Conservation (phyloP, 768 basidiomycete species). For the Leccinum broughii region DNA sequence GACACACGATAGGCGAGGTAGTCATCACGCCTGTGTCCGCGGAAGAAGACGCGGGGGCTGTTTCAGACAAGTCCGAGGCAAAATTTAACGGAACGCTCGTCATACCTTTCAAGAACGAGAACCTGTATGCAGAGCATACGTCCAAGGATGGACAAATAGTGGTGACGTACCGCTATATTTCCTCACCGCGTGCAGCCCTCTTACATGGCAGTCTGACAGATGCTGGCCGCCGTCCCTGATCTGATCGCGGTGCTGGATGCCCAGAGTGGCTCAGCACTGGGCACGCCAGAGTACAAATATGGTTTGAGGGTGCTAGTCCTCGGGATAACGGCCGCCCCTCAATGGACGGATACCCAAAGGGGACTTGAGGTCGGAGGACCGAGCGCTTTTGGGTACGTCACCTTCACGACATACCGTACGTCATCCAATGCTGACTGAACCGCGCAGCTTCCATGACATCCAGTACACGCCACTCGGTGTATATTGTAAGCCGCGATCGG, state of each 20-base stretch:
- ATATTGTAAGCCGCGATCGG: slow-evolving; percentile 44
- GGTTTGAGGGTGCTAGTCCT: slow-evolving; percentile 59
- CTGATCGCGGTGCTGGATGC: slow-evolving; percentile 64
- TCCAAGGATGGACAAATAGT: slow-evolving; percentile 28
- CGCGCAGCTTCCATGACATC: slow-evolving; percentile 32
- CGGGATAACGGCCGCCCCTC: slow-evolving; percentile 48
- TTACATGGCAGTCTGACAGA: slow-evolving; percentile 29
- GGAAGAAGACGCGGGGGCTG: slow-evolving; percentile 32
- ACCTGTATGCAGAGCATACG: slow-evolving; percentile 49
- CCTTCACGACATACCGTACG: background rate
- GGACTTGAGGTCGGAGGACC: slow-evolving; percentile 56
- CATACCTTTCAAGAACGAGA: slow-evolving; percentile 67
- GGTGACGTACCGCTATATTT: slow-evolving; percentile 10
- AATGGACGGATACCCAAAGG: slow-evolving; percentile 51
- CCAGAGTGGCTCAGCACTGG: slow-evolving; percentile 59
- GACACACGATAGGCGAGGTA: slow-evolving; percentile 41
- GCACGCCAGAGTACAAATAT: slow-evolving; percentile 63
- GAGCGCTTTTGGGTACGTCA: slow-evolving; percentile 49
- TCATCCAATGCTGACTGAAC: slow-evolving; percentile 10
- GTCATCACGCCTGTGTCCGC: slow-evolving; percentile 30
- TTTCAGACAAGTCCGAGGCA: slow-evolving; percentile 12
- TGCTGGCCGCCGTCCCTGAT: slow-evolving; percentile 62
- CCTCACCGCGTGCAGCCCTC: background rate
- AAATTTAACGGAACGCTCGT: slow-evolving; percentile 37
- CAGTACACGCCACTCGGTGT: slow-evolving; percentile 40